Conservation (phyloP, 139 green algal genomes). For the Asterochloris sp. region DNA sequence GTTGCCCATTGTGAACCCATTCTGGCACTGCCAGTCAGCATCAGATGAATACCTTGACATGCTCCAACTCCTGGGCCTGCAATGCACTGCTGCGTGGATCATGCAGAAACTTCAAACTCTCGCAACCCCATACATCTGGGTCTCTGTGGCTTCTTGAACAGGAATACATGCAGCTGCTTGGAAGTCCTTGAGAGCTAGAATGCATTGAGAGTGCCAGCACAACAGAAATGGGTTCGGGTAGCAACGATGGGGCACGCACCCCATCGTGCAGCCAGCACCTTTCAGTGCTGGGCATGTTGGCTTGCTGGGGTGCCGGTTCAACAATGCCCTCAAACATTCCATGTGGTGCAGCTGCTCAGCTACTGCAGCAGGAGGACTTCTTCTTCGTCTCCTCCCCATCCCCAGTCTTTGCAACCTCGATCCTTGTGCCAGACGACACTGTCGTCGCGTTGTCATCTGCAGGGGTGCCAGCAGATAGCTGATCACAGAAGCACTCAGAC, state of each 20-base stretch:
- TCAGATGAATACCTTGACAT: too few species aligned
- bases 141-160: too few species aligned
- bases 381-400: conserved; percentile 42
- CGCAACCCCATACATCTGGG: too few species aligned
- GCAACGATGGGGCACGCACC: background rate
- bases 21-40: too few species aligned
- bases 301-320: background rate
- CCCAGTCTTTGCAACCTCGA: conserved; percentile 42
- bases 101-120: too few species aligned
- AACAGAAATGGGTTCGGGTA: background rate
- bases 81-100: too few species aligned
- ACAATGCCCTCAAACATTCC: background rate
- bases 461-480: background rate
- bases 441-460: conserved; percentile 15
- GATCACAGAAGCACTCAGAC: too few species aligned
- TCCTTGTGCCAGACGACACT: conserved; percentile 30
- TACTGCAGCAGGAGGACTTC: conserved; percentile 45
- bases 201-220: background rate
- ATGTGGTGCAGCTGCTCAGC: conserved; percentile 2
- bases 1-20: too few species aligned
- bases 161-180: background rate
- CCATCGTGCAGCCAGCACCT: too few species aligned
- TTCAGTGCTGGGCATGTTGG: background rate
- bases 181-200: background rate
- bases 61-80: too few species aligned